Base-by-base conservation (phyloP, 1,139 yeast species). In the Meyerozyma carpophila region DNA sequence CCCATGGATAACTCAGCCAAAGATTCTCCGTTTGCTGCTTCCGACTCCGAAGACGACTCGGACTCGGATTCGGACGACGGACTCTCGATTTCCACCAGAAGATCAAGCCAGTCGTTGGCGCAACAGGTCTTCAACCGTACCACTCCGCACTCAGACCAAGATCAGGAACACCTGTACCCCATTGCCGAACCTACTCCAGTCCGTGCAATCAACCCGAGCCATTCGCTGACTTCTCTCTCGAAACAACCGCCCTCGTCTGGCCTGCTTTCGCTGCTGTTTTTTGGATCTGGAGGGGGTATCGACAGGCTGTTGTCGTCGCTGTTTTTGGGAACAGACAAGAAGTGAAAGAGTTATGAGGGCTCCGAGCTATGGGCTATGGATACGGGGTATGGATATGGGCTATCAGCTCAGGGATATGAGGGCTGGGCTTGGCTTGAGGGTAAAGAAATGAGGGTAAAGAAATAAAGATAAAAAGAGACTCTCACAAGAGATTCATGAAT, bases 31-130 rank as follows among this genome's bases (percentile, higher is more conserved):
- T 32, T 32, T 25, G 29, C 43, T 11, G 37, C 31, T n/a, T 26
- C 39, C 10, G 36, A 24, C n/a, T 24, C 43, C 25, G 27, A 31
- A 11, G 29, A 31, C 16, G 29, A 36, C 39, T 36, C 39, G 5
- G 53, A 49, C 14, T 52, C 54, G 10, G 58, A 54, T 10, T 51
- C 47, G 14, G 57, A 53, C 3, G 73, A 65, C 40, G 76, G 75
- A 3, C 61, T 73, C 41, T 68, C 73, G 1, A 73, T 73, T 29
- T 63, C 66, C 3, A 63, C 77, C 1, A 56, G 70, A 47, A 61
- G 62, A 37, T 70, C 76, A 8, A 68, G 75, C 55, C 77, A 71
- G 49, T 66, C 73, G n/a, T 60, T 73, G 46, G 77, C 76, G 5
- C 75, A 73, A 46, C 74, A 61, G 63, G 68, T 70, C n/a, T 69